Evolutionary conservation across 2,329 filamentous ascomycete species (phyloP).

Genomic region (Alternaria angustiovoidea): DNA sequence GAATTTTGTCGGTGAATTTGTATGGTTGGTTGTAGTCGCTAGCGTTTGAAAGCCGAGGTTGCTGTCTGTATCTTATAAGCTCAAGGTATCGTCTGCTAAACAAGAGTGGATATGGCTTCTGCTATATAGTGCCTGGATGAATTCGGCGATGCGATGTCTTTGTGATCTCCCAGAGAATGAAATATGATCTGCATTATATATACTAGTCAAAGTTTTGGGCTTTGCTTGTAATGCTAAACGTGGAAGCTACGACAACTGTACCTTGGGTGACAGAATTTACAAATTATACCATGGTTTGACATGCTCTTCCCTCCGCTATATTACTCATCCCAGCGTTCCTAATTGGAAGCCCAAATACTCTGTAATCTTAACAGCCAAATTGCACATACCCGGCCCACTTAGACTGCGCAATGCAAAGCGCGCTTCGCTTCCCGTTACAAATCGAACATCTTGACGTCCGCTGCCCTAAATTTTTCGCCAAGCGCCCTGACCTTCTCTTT

Average conservation of each 20-base stretch:
- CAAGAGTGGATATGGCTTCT: not conserved
- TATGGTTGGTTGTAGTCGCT: not conserved
- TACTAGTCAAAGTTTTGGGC: not conserved
- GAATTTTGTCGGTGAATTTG: not conserved
- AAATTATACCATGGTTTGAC: not conserved
- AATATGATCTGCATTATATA: not conserved
- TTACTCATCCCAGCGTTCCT: not conserved
- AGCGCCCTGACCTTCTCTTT: not conserved
- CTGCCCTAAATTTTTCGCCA: not conserved
- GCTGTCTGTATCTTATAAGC: not conserved
- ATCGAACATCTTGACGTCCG: not conserved
- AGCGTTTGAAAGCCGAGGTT: not conserved
- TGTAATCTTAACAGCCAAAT: not conserved
- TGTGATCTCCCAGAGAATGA: not conserved
- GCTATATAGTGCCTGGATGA: not conserved
- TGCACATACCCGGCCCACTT: not conserved
- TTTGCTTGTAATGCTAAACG: not conserved
- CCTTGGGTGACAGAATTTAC: no score
- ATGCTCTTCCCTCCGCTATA: not conserved
- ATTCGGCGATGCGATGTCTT: not conserved
- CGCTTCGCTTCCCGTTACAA: not conserved
- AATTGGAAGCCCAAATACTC: not conserved
- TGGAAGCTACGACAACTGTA: not conserved
- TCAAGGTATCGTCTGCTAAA: not conserved
- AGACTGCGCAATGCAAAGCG: not conserved